Evolutionary conservation across 108 stramenopile species (phyloP).

Genomic region (Nitzschia inconspicua): DNA sequence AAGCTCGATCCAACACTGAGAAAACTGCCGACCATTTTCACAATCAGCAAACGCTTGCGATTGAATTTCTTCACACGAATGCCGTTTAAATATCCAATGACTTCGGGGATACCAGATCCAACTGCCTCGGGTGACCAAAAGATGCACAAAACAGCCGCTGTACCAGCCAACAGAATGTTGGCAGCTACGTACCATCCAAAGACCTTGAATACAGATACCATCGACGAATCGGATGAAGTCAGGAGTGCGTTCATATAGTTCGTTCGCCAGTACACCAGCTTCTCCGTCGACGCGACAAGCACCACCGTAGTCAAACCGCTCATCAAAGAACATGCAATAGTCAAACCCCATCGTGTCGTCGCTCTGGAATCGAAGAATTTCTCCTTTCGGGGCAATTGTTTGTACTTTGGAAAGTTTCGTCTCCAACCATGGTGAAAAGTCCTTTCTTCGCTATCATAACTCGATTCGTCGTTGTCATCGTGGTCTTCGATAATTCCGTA

Average conservation of each 20-base stretch:
- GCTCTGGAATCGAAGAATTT: neutral
- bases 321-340: slow-evolving; percentile 12
- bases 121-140: slow-evolving; percentile 34
- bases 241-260: neutral
- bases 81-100: slow-evolving; percentile 85
- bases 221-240: neutral
- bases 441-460: neutral
- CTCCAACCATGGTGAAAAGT: neutral
- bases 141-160: slow-evolving; percentile 19
- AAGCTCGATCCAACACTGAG: slow-evolving; percentile 63
- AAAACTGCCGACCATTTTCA: slow-evolving; percentile 68
- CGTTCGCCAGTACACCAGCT: slow-evolving; percentile 3
- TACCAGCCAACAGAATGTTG: slow-evolving; percentile 6
- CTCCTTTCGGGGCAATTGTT: neutral
- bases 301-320: slow-evolving; percentile 24
- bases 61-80: slow-evolving; percentile 56
- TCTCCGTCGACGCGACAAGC: slow-evolving; percentile 12
- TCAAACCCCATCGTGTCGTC: slow-evolving; percentile 30
- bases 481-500: neutral
- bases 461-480: neutral
- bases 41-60: slow-evolving; percentile 14
- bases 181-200: neutral
- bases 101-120: slow-evolving; percentile 84
- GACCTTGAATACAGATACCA: neutral
- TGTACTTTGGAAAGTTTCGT: neutral